phyloP scores from a whole-genome alignment of 2,329 filamentous ascomycete genomes.

The Diaporthe sp. region DNA sequence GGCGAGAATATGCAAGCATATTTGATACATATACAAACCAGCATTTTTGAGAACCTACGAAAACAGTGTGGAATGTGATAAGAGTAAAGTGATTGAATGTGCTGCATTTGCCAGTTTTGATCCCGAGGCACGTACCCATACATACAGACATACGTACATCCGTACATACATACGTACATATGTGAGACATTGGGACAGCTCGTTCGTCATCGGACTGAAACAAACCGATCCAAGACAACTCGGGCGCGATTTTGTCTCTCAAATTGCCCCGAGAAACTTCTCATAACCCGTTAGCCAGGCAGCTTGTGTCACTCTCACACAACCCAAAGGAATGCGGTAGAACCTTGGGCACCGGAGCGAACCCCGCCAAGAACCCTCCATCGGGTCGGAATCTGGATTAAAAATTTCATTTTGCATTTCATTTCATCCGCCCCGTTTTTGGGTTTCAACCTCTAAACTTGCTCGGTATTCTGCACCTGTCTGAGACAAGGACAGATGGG shows the following conservation, averaged over 20 bases:
- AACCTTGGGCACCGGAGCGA: too few relatives aligned
- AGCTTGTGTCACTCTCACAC: not conserved
- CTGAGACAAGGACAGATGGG: not conserved
- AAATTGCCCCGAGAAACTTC: not conserved
- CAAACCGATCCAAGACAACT: not conserved
- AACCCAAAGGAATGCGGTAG: too few relatives aligned
- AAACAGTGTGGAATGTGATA: not conserved
- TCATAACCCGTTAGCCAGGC: too few relatives aligned
- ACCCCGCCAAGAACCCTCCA: slow-evolving; percentile 4
- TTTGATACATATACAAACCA: not conserved
- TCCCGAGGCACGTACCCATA: not conserved
- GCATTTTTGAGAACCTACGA: not conserved
- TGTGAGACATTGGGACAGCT: too few relatives aligned
- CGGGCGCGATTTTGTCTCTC: not conserved
- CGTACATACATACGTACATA: not conserved
- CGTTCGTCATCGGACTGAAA: not conserved
- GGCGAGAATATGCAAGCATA: not conserved
- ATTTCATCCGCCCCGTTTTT: not conserved
- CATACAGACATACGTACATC: not conserved
- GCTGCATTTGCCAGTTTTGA: not conserved
- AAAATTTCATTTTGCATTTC: not conserved
- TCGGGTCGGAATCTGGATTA: not conserved
- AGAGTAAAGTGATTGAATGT: not conserved
- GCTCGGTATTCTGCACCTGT: too few relatives aligned
- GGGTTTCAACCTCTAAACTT: slow-evolving; percentile 22